Evolutionary conservation across 2,329 filamentous ascomycete genomes (phyloP).

Genomic region (Colletotrichum limetticola): DNA sequence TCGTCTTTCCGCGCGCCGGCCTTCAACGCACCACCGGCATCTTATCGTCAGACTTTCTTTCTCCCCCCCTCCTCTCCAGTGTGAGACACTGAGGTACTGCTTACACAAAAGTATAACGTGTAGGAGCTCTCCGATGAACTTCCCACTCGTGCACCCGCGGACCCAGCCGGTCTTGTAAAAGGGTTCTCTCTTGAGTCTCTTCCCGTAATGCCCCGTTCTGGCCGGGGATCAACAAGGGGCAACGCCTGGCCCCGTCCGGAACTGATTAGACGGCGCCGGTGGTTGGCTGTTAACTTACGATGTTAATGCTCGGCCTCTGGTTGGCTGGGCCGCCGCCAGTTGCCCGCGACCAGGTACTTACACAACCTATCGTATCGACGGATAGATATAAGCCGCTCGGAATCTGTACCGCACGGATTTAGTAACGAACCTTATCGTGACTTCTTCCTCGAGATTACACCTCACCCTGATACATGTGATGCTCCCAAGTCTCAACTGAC

Average conservation of each 20-base stretch:
- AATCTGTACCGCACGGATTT: conserved; percentile 7
- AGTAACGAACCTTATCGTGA: conserved; percentile 23
- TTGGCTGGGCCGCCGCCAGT: conserved; percentile 9
- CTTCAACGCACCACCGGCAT: not conserved
- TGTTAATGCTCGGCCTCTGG: conserved; percentile 18
- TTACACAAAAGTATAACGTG: conserved; percentile 28
- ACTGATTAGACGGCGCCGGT: not conserved
- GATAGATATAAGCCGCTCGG: conserved; percentile 25
- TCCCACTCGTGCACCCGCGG: conserved; percentile 10
- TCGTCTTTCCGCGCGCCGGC: not conserved
- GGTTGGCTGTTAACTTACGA: conserved; percentile 14
- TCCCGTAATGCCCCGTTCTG: not conserved
- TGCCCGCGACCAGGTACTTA: too few relatives aligned
- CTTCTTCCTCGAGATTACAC: not conserved
- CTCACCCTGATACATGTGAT: not conserved
- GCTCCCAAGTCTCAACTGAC: not conserved
- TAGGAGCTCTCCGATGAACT: conserved; percentile 27
- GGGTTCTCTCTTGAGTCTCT: not conserved
- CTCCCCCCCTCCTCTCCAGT: not conserved
- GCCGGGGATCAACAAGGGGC: conserved; percentile 13
- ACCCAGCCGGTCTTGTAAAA: not conserved
- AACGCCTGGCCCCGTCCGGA: not conserved
- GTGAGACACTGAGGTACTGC: not conserved
- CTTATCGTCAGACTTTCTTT: conserved; percentile 19
- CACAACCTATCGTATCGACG: not conserved